Conservation (phyloP, 2,329 filamentous ascomycete genomes). For the Neurospora crassa region DNA sequence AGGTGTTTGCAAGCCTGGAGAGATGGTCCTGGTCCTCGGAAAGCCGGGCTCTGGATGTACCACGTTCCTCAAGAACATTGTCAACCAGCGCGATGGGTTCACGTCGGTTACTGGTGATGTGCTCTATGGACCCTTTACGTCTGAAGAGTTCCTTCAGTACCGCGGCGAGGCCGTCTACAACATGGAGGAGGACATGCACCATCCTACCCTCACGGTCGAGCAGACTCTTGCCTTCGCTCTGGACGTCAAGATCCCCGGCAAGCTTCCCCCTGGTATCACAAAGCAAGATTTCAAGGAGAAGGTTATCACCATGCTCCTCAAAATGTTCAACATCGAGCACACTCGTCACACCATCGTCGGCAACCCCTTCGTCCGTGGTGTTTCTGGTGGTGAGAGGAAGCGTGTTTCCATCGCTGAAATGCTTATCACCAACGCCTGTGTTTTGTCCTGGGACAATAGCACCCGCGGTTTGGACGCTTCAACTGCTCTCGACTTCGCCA, state of each 20-base stretch:
- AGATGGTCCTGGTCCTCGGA: conserved; percentile 81
- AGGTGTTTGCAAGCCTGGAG: conserved; percentile 65
- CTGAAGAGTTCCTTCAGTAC: conserved; percentile 63
- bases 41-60: conserved; percentile 66
- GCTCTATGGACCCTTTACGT: conserved; percentile 63
- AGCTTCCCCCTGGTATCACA: conserved; percentile 63
- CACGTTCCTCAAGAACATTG: conserved; percentile 58
- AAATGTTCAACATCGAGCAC: conserved; percentile 92
- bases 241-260: conserved; percentile 75
- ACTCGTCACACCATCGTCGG: conserved; percentile 79
- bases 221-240: conserved; percentile 81
- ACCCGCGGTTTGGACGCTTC: conserved; percentile 48
- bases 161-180: conserved; percentile 80
- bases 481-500: conserved; percentile 45
- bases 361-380: conserved; percentile 68
- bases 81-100: conserved; percentile 54
- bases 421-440: conserved; percentile 63
- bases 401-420: conserved; percentile 77
- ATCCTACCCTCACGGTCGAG: conserved; percentile 75
- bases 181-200: conserved; percentile 77
- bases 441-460: conserved; percentile 65
- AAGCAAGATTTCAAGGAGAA: conserved; percentile 65
- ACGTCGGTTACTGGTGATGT: conserved; percentile 57
- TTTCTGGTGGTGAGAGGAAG: conserved; percentile 72
- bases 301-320: conserved; percentile 64